phyloP scores from a whole-genome alignment of 1,284 basidiomycete genomes.

The Gymnopus androsaceus region DNA sequence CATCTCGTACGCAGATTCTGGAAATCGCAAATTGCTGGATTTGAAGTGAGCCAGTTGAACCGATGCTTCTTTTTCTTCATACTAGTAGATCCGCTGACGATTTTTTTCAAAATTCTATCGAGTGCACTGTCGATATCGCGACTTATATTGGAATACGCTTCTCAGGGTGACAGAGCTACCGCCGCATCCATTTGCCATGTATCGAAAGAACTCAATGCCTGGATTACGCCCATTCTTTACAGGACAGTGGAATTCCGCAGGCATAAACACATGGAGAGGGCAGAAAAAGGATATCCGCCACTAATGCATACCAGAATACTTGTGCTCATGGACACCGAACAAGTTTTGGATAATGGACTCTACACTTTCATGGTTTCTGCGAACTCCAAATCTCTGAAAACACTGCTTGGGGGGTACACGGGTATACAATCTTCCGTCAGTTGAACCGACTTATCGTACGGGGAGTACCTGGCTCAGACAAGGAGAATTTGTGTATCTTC shows the following conservation, averaged over 20 bases:
- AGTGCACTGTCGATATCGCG: conserved; percentile 2
- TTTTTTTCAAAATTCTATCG: background rate
- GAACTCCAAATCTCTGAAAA: background rate
- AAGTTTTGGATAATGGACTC: conserved; percentile 3
- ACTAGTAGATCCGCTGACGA: no score
- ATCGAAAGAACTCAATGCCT: background rate
- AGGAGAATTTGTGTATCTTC: background rate
- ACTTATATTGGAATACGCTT: background rate
- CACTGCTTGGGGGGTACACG: background rate
- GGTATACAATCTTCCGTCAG: background rate
- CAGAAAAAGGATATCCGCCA: background rate
- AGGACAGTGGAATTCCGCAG: background rate
- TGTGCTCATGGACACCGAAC: background rate
- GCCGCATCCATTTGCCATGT: background rate
- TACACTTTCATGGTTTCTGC: background rate
- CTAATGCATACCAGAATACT: background rate
- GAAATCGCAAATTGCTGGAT: background rate
- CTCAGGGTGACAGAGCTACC: background rate
- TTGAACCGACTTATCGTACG: conserved; percentile 1
- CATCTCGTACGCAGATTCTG: conserved; percentile 3
- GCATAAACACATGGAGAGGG: background rate
- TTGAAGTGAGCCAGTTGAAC: conserved; percentile 2
- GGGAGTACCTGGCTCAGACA: background rate
- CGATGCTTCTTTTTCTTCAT: background rate
- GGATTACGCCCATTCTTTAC: conserved; percentile 6